Percentiles rank a stretch among this genome's conserved stretches.
phyloP scores from a whole-genome alignment of 768 basidiomycete species.

The Podaxis sp. region DNA sequence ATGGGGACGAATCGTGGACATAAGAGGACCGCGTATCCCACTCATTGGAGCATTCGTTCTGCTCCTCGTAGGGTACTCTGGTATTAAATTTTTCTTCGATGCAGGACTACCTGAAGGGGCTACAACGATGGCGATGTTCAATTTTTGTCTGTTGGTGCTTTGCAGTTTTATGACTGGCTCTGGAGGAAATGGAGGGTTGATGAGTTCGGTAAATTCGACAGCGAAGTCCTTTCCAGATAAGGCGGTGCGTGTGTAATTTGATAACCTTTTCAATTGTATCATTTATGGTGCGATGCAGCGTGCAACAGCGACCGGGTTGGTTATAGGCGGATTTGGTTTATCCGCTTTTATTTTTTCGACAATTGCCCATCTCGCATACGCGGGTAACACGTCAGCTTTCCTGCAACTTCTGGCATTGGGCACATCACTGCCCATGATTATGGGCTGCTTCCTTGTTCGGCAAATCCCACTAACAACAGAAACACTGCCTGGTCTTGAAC shows the following conservation, averaged over 20 bases:
- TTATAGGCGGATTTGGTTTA: constrained; percentile 85
- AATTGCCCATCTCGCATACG: constrained; percentile 67
- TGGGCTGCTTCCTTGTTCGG: constrained; percentile 75
- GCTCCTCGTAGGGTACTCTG: constrained; percentile 70
- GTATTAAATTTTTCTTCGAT: constrained; percentile 69
- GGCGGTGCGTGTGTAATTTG: constrained; percentile 42
- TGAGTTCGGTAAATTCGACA: constrained; percentile 72
- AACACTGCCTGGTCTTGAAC: constrained; percentile 19
- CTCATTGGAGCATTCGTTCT: constrained; percentile 57
- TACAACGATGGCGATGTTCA: constrained; percentile 36
- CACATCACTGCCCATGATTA: constrained; percentile 73
- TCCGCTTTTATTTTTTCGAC: constrained; percentile 90
- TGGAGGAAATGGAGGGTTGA: constrained; percentile 72
- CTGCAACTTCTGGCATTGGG: constrained; percentile 75
- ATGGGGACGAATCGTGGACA: constrained; percentile 79
- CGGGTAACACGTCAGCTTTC: constrained; percentile 77
- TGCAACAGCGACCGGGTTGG: constrained; percentile 72
- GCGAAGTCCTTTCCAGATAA: constrained; percentile 80
- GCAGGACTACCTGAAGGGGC: constrained; percentile 39
- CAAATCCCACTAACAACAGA: constrained; percentile 58
- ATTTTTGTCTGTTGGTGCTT: constrained; percentile 50
- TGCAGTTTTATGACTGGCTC: constrained; percentile 74
- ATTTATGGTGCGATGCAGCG: constrained; percentile 42
- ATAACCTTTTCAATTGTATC: constrained; percentile 4
- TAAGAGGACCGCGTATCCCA: constrained; percentile 66